Evolutionary conservation across 345 rosid genomes (phyloP), one percentile per base, ranked within the genome.

Genomic region (Hibiscus syriacus): DNA sequence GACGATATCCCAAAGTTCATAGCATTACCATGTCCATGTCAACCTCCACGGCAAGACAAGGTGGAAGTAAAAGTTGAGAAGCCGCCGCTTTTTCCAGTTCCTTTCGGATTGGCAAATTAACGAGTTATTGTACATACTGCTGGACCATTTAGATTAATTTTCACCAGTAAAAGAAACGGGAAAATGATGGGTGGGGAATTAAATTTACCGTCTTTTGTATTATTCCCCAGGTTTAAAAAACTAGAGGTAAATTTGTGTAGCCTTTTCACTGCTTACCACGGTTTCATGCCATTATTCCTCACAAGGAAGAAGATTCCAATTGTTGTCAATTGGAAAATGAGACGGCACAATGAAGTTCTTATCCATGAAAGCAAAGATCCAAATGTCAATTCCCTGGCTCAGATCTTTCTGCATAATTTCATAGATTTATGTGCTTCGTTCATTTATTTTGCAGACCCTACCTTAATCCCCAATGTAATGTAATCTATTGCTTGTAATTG

Each of bases 11-110:
- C 98, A 0, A 92, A 86, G 73, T 92, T 92, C 52, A 86, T 92
- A 74, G 98, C 98, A 77, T 78, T 92, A 76, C 98, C 98, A 39
- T 86, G 96, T n/a, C n/a, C n/a, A n/a, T n/a, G n/a, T n/a, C n/a
- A n/a, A n/a, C n/a, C n/a, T n/a, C n/a, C n/a, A n/a, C 77, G 82
- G 3, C 67, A 79, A 45, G 89, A 86, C 49, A 79, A 77, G 55
- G 71, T 77, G 12, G 76, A 70, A 12, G 79, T 81, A 2, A 52
- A 73, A 65, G 84, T 72, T 57, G 72, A 80, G 23, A 84, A 87
- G 70, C 77, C 81, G 54, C 90, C 85, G 6, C 85, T 81, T 46
- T 64, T 81, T 30, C 87, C 96, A 1, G 87, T 83, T 49, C 91
- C 98, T 74, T 48, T 48, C 86, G 74, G 87, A 86, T 78, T 89